Conservation (phyloP, 768 basidiomycete species). For the Lentinula edodes region DNA sequence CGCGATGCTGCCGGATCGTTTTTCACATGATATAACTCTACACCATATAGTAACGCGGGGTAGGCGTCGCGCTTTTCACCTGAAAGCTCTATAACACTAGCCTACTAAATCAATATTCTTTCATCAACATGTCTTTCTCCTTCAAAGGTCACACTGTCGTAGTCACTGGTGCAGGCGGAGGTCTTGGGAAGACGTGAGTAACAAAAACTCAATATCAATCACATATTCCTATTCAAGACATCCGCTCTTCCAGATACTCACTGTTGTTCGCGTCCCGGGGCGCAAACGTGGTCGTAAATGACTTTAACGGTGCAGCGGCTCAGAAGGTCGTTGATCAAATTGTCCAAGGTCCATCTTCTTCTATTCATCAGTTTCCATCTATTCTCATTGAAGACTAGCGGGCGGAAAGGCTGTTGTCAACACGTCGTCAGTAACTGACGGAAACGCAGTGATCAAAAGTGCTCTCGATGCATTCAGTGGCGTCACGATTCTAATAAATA, state of each 20-base stretch:
- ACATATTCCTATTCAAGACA: background rate
- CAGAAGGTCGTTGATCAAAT: slow-evolving; percentile 93
- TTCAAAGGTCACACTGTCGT: slow-evolving; percentile 92
- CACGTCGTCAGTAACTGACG: slow-evolving; percentile 82
- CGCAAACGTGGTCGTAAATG: slow-evolving; percentile 93
- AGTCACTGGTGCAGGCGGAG: slow-evolving; percentile 94
- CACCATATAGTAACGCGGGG: background rate
- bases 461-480: slow-evolving; percentile 83
- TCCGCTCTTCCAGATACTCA: slow-evolving; percentile 58
- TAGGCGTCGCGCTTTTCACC: background rate
- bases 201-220: background rate
- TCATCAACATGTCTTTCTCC: slow-evolving; percentile 45
- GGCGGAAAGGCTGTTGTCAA: slow-evolving; percentile 89
- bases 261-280: slow-evolving; percentile 89
- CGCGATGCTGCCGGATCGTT: background rate
- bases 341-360: slow-evolving; percentile 52
- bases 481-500: slow-evolving; percentile 89
- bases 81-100: too few species aligned
- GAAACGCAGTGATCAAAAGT: slow-evolving; percentile 77
- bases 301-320: slow-evolving; percentile 82
- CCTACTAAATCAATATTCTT: background rate
- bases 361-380: background rate
- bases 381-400: slow-evolving; percentile 36
- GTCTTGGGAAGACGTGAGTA: slow-evolving; percentile 85
- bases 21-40: slow-evolving; percentile 2